Evolutionary conservation across 176 grass and related monocot genomes (phyloP).

Genomic region (Canna indica): DNA sequence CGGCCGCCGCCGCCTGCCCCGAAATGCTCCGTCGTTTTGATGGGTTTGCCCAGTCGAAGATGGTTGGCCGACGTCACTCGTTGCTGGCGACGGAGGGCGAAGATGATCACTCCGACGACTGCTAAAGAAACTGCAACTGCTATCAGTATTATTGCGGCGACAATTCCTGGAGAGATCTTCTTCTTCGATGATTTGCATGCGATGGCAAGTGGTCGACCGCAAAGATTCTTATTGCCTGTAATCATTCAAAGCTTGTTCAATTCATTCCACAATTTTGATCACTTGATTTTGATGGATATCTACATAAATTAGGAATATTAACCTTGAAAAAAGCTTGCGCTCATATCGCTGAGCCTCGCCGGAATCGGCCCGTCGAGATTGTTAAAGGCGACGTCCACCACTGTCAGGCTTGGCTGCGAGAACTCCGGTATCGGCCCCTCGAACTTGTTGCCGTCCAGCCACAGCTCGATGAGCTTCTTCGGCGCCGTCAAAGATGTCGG

Average conservation of each 20-base stretch:
- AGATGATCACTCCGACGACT: slow-evolving; percentile 20
- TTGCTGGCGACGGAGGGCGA: slow-evolving; percentile 4
- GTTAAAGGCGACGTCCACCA: too few species aligned
- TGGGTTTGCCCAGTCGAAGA: not conserved
- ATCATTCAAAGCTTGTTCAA: not conserved
- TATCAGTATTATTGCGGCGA: slow-evolving; percentile 44
- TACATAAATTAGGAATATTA: not conserved
- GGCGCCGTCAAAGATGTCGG: too few species aligned
- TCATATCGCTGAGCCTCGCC: slow-evolving; percentile 19
- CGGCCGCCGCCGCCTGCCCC: slow-evolving; percentile 9
- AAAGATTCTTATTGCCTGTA: slow-evolving; percentile 57
- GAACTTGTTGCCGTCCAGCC: too few species aligned
- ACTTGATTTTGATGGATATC: not conserved
- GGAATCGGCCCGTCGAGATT: slow-evolving; percentile 55
- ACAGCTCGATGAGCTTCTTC: too few species aligned
- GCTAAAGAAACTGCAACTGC: slow-evolving; percentile 26
- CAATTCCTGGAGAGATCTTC: slow-evolving; percentile 10
- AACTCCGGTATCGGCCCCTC: too few species aligned
- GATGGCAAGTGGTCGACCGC: slow-evolving; percentile 27
- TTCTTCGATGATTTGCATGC: slow-evolving; percentile 12
- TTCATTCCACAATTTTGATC: too few species aligned
- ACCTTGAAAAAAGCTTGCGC: slow-evolving; percentile 41
- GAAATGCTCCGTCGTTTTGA: not conserved
- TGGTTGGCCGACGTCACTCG: not conserved
- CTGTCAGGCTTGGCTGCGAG: too few species aligned